Percentiles rank a stretch among this genome's conserved stretches.
These are phyloP conservation scores for Corrigiola litoralis DNA, from an alignment of 179 eudicot species.

Conservation along the genomic window DNA sequence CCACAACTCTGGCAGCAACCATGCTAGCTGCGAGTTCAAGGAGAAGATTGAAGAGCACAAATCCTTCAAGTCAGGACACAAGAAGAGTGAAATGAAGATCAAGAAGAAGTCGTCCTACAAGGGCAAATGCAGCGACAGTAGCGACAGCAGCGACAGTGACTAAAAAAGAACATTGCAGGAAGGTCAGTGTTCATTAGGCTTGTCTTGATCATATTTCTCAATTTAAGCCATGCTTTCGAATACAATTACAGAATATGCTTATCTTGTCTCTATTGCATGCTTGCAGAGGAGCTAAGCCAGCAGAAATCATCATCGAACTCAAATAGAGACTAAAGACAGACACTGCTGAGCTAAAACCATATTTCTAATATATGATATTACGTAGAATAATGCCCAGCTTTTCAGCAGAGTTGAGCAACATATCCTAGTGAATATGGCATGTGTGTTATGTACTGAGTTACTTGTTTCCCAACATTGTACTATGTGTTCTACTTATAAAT, in stretches of 20 bases:
- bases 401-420: slow-evolving; percentile 3
- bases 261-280: neutral
- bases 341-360: neutral
- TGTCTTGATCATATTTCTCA: neutral
- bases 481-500: neutral
- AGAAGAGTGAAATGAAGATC: slow-evolving; percentile 7
- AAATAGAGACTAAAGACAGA: neutral
- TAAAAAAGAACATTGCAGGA: slow-evolving; percentile 22
- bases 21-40: slow-evolving; percentile 5
- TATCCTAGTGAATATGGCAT: neutral
- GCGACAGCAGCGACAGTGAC: slow-evolving; percentile 23
- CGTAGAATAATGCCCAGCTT: slow-evolving; percentile 13
- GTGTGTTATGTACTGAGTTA: neutral
- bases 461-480: neutral
- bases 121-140: slow-evolving; percentile 18
- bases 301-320: neutral
- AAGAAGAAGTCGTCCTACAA: slow-evolving; percentile 29
- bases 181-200: slow-evolving; percentile 10
- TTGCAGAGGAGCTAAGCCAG: slow-evolving; percentile 20
- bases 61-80: slow-evolving; percentile 13
- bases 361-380: neutral
- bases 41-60: slow-evolving; percentile 23
- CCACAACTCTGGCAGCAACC: slow-evolving; percentile 7
- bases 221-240: slow-evolving; percentile 2
- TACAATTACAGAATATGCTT: slow-evolving; percentile 4